Evolutionary conservation across 495 filamentous ascomycete species (phyloP).

Genomic region (Penicillium diatomitis): DNA sequence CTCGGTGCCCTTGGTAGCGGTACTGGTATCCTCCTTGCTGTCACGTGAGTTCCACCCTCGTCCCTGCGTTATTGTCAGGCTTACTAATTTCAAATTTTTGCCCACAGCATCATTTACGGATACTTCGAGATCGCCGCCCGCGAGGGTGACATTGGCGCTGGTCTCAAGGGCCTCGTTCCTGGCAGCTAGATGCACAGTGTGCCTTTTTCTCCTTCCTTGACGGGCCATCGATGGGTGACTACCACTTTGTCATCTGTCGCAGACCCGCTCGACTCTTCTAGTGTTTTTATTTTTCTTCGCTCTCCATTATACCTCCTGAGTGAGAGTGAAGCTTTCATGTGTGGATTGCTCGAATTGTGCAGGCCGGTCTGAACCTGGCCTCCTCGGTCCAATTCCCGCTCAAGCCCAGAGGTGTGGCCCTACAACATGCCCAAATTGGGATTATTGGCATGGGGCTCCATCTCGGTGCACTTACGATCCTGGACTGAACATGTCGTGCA

Average conservation of each 20-base stretch:
- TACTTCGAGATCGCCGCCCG: constrained; percentile 99
- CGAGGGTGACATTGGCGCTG: constrained; percentile 81
- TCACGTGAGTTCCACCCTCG: constrained; percentile 66
- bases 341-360: constrained; percentile 1
- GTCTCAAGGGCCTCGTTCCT: constrained; percentile 79
- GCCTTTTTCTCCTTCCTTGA: constrained; percentile 22
- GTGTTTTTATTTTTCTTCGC: constrained; percentile 18
- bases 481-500: no score
- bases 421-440: no score
- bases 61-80: no score
- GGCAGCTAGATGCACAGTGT: constrained; percentile 33
- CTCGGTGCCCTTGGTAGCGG: constrained; percentile 93
- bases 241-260: constrained; percentile 10
- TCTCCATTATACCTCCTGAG: constrained; percentile 17
- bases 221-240: constrained; percentile 27
- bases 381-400: background rate
- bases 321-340: constrained; percentile 10
- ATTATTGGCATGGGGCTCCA: no score
- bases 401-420: no score
- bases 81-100: no score
- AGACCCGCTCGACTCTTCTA: constrained; percentile 16
- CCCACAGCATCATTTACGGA: constrained; percentile 82
- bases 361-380: background rate
- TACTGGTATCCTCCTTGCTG: constrained; percentile 94
- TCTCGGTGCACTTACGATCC: no score